Base-by-base conservation (phyloP, 257 asterid species). In the Anisodus tanguticus region DNA sequence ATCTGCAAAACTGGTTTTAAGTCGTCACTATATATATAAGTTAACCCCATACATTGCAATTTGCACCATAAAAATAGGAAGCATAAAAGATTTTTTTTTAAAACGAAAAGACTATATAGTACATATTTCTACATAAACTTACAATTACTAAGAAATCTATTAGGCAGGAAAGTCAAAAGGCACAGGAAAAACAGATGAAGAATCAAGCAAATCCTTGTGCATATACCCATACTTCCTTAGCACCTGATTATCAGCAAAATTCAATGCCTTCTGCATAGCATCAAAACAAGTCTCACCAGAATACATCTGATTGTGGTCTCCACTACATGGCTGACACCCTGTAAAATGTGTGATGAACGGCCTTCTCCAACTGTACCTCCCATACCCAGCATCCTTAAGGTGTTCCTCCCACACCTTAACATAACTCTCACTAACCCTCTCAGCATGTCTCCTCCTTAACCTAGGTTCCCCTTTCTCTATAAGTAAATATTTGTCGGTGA, bases 291-390 rank as follows among this genome's bases (percentile, higher is more conserved):
- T 87, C 70, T 91, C 88, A 6, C 93, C 98, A 9, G 99, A 93
- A 37, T 97, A 97, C 95, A 94, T 89, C 88, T 92, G 93, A 84
- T 95, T 95, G 60, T 91, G 98, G 49, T 87, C 90, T 79, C 99
- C 99, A 84, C 98, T 93, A 39, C 99, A 97, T 0, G 99, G 99
- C 92, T 97, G 98, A 83, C 99, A 97, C 8, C 99, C 99, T 0
- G 99, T 97, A 91, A 97, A 97, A 63, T 97, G 99, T 4, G 99
- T 97, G 79, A 97, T 86, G 88, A 97, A 97, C 60, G 99, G 99
- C 37, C 99, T 84, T 81, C 98, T 89, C 94, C 97, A 90, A 70
- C 98, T 91, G 26, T 91, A 93, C 69, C 91, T 79, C 39, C 95
- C 99, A 54, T 87, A 47, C 39, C 98, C 99, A 9, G 93, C 94